phyloP scores from a whole-genome alignment of 2,329 filamentous ascomycete species.

The Verticillium alfalfae region DNA sequence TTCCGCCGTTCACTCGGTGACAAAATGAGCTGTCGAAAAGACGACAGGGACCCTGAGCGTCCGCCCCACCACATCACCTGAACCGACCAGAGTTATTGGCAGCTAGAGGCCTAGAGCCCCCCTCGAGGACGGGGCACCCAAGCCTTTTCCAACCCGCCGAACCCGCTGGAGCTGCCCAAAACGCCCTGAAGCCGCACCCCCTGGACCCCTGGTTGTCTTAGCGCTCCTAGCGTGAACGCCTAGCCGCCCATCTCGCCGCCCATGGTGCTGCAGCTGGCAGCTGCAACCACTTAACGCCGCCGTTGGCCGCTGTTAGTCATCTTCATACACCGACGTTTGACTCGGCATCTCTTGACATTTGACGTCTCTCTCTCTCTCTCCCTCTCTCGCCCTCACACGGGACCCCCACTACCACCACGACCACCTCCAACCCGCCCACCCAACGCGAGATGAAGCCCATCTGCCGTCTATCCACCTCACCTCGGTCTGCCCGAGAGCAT shows the following conservation, averaged over 20 bases:
- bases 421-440: not conserved
- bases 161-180: not conserved
- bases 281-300: not conserved
- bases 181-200: not conserved
- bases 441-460: not conserved
- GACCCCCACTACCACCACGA: not conserved
- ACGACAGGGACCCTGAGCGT: not conserved
- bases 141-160: not conserved
- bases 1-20: slow-evolving; percentile 9
- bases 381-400: too few species aligned
- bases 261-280: not conserved
- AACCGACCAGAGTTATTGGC: not conserved
- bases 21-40: slow-evolving; percentile 6
- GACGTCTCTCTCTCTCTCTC: not conserved
- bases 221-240: not conserved
- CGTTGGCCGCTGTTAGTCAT: not conserved
- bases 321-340: not conserved
- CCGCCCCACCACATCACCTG: not conserved
- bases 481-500: not conserved
- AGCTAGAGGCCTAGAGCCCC: not conserved
- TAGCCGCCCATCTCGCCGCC: not conserved
- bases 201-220: not conserved
- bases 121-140: not conserved
- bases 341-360: not conserved
- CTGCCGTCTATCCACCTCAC: not conserved